phyloP scores from a whole-genome alignment of 139 green algal genomes.

The Haematococcus sp. region DNA sequence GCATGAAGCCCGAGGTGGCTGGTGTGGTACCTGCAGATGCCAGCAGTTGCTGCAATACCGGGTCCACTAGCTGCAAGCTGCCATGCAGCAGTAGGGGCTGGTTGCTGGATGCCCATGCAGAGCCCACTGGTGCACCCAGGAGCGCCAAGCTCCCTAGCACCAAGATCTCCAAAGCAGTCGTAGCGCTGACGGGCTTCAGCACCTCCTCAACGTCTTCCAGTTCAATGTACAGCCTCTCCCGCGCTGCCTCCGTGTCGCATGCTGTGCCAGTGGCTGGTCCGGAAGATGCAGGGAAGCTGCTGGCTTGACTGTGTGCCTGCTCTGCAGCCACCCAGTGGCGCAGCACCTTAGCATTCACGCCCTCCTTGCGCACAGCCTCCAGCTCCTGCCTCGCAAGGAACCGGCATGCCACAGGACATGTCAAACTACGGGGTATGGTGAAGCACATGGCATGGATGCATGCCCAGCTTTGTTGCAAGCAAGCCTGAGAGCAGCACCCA shows the following conservation, averaged over 20 bases:
- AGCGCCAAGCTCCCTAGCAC: slow-evolving; percentile 49
- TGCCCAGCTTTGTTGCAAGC: slow-evolving; percentile 8
- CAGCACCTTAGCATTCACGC: slow-evolving; percentile 14
- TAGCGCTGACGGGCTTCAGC: slow-evolving; percentile 31
- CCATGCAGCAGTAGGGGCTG: slow-evolving; percentile 2
- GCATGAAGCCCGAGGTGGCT: neutral
- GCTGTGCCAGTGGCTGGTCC: neutral
- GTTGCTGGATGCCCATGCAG: slow-evolving; percentile 33
- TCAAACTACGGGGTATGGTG: too few relatives aligned
- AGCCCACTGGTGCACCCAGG: slow-evolving; percentile 52
- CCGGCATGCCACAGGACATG: too few relatives aligned
- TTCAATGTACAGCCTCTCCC: neutral
- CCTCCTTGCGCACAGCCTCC: neutral
- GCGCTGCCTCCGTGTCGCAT: neutral
- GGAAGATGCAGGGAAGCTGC: neutral
- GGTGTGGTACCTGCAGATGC: too few relatives aligned
- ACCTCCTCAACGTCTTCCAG: slow-evolving; percentile 28
- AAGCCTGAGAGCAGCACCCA: slow-evolving; percentile 29
- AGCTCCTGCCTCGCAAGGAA: slow-evolving; percentile 9
- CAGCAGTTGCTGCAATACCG: neutral
- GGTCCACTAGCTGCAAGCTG: neutral
- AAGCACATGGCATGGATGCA: too few relatives aligned
- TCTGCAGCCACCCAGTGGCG: slow-evolving; percentile 22
- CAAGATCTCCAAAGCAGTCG: slow-evolving; percentile 26
- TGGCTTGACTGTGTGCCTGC: neutral